These are phyloP conservation scores for Phytophthora vignae DNA, from an alignment of 352 stramenopile genomes.

Conservation along the genomic window DNA sequence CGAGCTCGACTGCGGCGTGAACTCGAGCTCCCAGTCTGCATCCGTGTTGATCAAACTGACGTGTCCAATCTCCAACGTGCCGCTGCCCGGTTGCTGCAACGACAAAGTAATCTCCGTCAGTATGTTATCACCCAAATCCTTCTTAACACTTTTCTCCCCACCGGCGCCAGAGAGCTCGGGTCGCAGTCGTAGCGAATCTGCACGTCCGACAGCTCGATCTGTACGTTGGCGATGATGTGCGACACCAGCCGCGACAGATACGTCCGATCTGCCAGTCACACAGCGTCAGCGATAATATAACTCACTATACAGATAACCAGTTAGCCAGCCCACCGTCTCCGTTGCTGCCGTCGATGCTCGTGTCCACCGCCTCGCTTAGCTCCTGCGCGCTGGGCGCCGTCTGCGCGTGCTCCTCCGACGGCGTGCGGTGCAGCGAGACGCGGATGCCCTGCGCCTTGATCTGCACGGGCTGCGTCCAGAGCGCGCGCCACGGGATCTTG, in stretches of 20 bases:
- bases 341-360: slow-evolving; percentile 44
- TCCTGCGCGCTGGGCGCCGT: slow-evolving; percentile 21
- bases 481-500: slow-evolving; percentile 85
- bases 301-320: slow-evolving; percentile 1
- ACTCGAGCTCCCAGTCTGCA: slow-evolving; percentile 77
- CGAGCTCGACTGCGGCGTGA: slow-evolving; percentile 77
- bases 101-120: not conserved
- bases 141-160: slow-evolving; percentile 22
- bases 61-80: slow-evolving; percentile 69
- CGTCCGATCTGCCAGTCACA: slow-evolving; percentile 59
- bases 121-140: too few relatives aligned
- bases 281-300: slow-evolving; percentile 10
- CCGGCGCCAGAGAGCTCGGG: slow-evolving; percentile 66
- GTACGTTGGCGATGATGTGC: slow-evolving; percentile 88
- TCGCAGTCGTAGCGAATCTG: slow-evolving; percentile 87
- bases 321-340: slow-evolving; percentile 38
- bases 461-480: slow-evolving; percentile 87
- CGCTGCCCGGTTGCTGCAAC: slow-evolving; percentile 68
- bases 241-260: slow-evolving; percentile 85
- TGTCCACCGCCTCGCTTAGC: slow-evolving; percentile 25
- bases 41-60: slow-evolving; percentile 83
- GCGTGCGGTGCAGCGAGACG: slow-evolving; percentile 72
- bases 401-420: slow-evolving; percentile 7
- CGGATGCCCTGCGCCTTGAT: slow-evolving; percentile 79
- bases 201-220: slow-evolving; percentile 86